Evolutionary conservation across 345 rosid species (phyloP).

Genomic region (Rhizophora apiculata): DNA sequence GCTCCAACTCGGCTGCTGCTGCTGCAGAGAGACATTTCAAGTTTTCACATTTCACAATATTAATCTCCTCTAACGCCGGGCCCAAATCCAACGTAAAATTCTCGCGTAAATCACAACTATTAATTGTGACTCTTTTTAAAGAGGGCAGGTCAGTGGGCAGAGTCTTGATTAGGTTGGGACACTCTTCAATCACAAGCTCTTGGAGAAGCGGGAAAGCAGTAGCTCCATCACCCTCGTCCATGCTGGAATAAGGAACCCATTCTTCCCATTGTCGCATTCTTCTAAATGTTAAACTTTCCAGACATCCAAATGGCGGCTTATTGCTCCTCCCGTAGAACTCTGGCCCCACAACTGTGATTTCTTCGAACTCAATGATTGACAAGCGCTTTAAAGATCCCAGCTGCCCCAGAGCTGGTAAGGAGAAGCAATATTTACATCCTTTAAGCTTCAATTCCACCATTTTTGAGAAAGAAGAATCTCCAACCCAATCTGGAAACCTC

Average conservation of each 20-base stretch:
- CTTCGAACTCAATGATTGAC: background rate
- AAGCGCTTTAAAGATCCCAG: background rate
- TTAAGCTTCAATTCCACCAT: background rate
- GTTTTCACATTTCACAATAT: no score
- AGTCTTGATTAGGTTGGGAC: conserved; percentile 22
- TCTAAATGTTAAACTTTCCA: conserved; percentile 26
- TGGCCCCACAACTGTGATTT: background rate
- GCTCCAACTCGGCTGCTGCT: no score
- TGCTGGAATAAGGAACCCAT: conserved; percentile 19
- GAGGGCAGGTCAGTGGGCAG: conserved; percentile 33
- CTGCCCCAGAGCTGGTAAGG: background rate
- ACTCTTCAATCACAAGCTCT: conserved; percentile 24
- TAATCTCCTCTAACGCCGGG: no score
- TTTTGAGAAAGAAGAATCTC: background rate
- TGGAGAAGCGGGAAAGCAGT: conserved; percentile 32
- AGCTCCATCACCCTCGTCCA: no score
- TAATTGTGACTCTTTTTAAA: background rate
- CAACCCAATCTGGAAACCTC: conserved; percentile 5
- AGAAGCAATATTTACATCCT: background rate
- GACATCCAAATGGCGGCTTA: conserved; percentile 29
- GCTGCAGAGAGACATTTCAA: no score
- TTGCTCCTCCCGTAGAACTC: background rate
- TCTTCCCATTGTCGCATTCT: conserved; percentile 26
- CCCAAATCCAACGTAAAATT: no score
- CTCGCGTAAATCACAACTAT: no score